Evolutionary conservation across 805 yeast species (phyloP), one percentile per base, ranked within the genome.

Genomic region (Candida pseudofarinosa): DNA sequence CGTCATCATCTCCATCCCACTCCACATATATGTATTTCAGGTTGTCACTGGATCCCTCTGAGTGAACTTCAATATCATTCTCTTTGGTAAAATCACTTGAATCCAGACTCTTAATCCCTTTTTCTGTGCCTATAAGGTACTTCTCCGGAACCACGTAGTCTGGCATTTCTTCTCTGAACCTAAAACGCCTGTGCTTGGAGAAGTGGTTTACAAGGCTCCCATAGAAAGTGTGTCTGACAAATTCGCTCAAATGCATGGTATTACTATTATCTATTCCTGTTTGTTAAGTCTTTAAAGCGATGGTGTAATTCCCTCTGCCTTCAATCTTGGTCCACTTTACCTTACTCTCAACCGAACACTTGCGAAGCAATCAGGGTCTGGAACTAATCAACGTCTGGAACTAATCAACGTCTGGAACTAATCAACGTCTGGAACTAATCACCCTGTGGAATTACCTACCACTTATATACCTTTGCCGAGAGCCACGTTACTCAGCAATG

Each of bases 1-100:
- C 76, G 52, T 79, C 85, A 40, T 71, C 72, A 3, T 64, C 72
- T 10, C 67, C 67, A 32, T 67, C 69, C 69, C 67, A 66, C 7
- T 43, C 48, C 5, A 51, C 60, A 8, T 52, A 30, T 5, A 52
- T 49, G 19, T 39, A 20, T 6, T 43, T 45, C n/a, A 16, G 19
- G 6, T 23, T 20, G 33, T 4, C 31, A 13, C 15, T 17, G 2
- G 19, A 31, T 14, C 33, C 32, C 6, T 31, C 26, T 10, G 38
- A 34, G 8, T 14, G 39, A 31, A 10, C 19, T 5, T 20, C 16
- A 13, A 12, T 17, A 13, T n/a, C 41, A 6, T 30, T 18, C 23
- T 34, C 28, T 37, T 7, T 19, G n/a, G 14, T 28, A 18, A 12
- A n/a, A n/a, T 34, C 19, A 14, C 15, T 38, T 12, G 28, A 33